Evolutionary conservation across 441 rosid genomes (phyloP).

Genomic region (Theobroma grandiflorum): DNA sequence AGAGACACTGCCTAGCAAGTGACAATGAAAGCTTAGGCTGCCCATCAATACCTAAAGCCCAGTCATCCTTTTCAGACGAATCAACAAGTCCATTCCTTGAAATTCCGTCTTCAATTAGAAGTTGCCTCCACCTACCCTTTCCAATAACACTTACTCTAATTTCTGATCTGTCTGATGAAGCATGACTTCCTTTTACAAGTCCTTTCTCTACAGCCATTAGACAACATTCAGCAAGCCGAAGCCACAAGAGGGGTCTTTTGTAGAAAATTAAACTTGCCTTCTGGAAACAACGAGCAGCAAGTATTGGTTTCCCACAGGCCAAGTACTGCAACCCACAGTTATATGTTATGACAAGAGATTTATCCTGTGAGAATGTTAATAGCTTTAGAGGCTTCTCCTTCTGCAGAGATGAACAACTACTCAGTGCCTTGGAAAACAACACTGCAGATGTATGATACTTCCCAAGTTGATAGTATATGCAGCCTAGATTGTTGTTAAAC

Average conservation of each 20-base stretch:
- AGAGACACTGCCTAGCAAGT: constrained; percentile 82
- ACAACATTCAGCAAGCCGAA: constrained; percentile 96
- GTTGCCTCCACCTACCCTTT: constrained; percentile 93
- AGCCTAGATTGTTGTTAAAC: constrained; percentile 94
- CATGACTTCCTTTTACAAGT: constrained; percentile 49
- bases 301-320: constrained; percentile 85
- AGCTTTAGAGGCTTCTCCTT: constrained; percentile 77
- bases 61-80: constrained; percentile 45
- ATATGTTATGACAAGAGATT: constrained; percentile 81
- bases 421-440: constrained; percentile 81
- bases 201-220: constrained; percentile 87
- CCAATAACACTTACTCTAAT: constrained; percentile 71
- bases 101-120: constrained; percentile 60
- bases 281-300: constrained; percentile 88
- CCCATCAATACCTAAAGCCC: constrained; percentile 45
- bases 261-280: constrained; percentile 77
- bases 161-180: constrained; percentile 59
- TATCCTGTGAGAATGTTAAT: constrained; percentile 80
- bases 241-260: constrained; percentile 84
- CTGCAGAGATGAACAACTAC: constrained; percentile 64
- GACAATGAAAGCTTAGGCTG: constrained; percentile 79
- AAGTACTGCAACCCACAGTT: constrained; percentile 88
- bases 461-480: constrained; percentile 85
- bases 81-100: constrained; percentile 50
- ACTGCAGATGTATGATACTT: constrained; percentile 70